A percentile compares a stretch with the other conserved stretches of the same genome.
Evolutionary conservation across 176 grass and related monocot species (phyloP).

Genomic region (Aechmea fasciata): DNA sequence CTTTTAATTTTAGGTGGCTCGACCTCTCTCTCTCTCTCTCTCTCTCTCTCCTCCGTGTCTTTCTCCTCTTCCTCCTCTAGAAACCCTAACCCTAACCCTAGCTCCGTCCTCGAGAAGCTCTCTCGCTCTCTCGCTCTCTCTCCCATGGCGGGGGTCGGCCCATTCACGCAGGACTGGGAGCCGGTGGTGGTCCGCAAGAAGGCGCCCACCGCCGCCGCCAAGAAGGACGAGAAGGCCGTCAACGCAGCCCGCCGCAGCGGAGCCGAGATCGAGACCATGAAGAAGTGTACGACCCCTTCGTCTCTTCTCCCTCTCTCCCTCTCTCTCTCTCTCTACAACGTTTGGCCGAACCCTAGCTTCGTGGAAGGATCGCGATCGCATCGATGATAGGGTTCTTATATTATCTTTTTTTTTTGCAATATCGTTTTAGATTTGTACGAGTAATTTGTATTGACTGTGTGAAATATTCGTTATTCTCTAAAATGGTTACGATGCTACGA

Average conservation of each 20-base stretch:
- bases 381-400: too few relatives aligned
- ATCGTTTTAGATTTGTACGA: too few relatives aligned
- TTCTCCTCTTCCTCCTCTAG: neutral
- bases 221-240: constrained; percentile 84
- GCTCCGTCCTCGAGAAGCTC: neutral
- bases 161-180: constrained; percentile 76
- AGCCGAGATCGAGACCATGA: constrained; percentile 66
- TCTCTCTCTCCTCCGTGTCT: neutral
- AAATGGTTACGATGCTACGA: too few relatives aligned
- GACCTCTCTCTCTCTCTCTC: neutral
- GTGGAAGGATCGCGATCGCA: too few relatives aligned
- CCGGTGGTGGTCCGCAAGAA: constrained; percentile 77
- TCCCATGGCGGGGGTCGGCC: constrained; percentile 51
- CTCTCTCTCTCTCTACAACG: too few relatives aligned
- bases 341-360: too few relatives aligned
- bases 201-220: constrained; percentile 46
- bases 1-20: too few relatives aligned
- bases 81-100: neutral
- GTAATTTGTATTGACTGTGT: too few relatives aligned
- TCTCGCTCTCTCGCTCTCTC: neutral
- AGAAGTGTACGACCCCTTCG: constrained; percentile 31
- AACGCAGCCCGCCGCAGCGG: constrained; percentile 71
- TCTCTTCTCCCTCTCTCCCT: neutral
- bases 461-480: too few relatives aligned
- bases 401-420: too few relatives aligned